These are phyloP conservation scores for Trypanosoma lewisi DNA, from an alignment of 208 protist genomes.

Conservation along the genomic window DNA sequence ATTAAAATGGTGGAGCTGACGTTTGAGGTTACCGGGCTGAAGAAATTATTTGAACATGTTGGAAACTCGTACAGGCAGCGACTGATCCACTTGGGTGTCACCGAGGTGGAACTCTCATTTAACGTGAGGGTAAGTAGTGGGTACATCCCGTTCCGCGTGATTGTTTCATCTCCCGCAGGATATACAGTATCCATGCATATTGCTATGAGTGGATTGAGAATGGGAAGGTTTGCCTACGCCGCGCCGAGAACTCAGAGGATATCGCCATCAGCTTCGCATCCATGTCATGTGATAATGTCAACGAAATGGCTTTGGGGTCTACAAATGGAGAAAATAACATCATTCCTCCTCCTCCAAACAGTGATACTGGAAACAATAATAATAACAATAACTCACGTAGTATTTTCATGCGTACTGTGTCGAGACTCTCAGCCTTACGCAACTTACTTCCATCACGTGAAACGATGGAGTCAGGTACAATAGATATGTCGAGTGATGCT, in stretches of 20 bases:
- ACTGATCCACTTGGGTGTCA: conserved; percentile 62
- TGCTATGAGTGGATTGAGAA: conserved; percentile 76
- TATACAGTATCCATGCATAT: conserved; percentile 73
- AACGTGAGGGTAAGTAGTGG: conserved; percentile 43
- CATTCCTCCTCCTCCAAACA: no score
- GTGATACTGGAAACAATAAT: not conserved
- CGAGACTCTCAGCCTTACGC: conserved; percentile 27
- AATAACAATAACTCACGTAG: not conserved
- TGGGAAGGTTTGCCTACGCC: conserved; percentile 49
- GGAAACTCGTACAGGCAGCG: conserved; percentile 58
- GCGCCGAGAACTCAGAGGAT: conserved; percentile 73
- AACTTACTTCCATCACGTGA: conserved; percentile 27
- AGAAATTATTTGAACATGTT: conserved; percentile 44
- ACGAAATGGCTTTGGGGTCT: conserved; percentile 22
- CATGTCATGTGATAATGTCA: conserved; percentile 37
- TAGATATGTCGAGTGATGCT: not conserved
- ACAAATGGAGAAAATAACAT: not conserved
- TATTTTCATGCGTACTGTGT: conserved; percentile 16
- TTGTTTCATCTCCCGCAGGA: conserved; percentile 75
- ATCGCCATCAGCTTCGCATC: conserved; percentile 29
- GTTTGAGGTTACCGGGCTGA: conserved; percentile 57
- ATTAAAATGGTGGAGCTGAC: conserved; percentile 84
- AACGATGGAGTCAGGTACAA: conserved; percentile 36
- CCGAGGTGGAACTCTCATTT: conserved; percentile 84
- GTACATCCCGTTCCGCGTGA: conserved; percentile 83